Evolutionary conservation across 176 grass and related monocot species (phyloP).

Genomic region (Ampelocalamus luodianensis): DNA sequence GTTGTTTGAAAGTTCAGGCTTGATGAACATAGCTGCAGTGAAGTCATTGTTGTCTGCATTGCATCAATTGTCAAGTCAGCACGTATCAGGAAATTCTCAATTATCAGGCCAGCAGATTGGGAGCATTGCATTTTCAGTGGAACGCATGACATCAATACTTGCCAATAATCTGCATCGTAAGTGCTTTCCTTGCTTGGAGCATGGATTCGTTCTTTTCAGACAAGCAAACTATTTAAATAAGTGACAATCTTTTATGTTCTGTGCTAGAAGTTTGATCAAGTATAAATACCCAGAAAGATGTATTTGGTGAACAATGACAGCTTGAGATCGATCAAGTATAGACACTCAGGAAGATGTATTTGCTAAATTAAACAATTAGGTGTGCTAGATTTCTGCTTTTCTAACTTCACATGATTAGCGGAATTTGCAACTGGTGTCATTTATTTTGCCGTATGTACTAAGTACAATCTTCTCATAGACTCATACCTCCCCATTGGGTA

Average conservation of each 20-base stretch:
- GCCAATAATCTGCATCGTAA: constrained; percentile 89
- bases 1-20: constrained; percentile 97
- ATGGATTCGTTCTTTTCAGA: not conserved
- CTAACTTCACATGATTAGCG: constrained; percentile 8
- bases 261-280: constrained; percentile 32
- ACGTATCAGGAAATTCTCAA: constrained; percentile 66
- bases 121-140: constrained; percentile 89
- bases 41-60: constrained; percentile 95
- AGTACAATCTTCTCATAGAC: not conserved
- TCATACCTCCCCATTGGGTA: not conserved
- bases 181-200: constrained; percentile 44
- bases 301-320: not conserved
- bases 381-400: constrained; percentile 25
- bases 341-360: constrained; percentile 17
- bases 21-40: constrained; percentile 90
- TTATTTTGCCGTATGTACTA: constrained; percentile 2
- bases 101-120: constrained; percentile 73
- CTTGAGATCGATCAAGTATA: constrained; percentile 17
- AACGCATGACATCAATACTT: constrained; percentile 89
- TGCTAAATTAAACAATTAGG: constrained; percentile 25
- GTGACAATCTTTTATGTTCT: constrained; percentile 29
- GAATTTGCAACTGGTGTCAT: not conserved
- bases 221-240: constrained; percentile 27
- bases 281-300: constrained; percentile 32
- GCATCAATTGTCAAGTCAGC: constrained; percentile 92